Conservation (phyloP, 371 early-diverging fungal species). For the Nematocida ausubeli region DNA sequence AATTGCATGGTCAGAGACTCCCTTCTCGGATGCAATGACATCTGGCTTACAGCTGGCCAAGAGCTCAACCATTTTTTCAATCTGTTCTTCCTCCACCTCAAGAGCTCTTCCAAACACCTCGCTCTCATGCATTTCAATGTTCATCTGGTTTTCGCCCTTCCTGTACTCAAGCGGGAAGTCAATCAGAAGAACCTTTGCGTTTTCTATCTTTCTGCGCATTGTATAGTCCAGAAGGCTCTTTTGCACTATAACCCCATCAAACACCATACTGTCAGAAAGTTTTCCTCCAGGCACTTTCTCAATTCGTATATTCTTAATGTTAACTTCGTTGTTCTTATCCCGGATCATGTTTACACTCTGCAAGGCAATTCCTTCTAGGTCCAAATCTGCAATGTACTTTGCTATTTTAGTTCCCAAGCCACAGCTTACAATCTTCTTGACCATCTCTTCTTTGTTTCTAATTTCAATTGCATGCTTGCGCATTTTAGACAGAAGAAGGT, state of each 20-base stretch:
- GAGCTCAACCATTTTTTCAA: slow-evolving; percentile 86
- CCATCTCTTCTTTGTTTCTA: slow-evolving; percentile 76
- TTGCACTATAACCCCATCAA: slow-evolving; percentile 96
- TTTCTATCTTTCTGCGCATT: slow-evolving; percentile 94
- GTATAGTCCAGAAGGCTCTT: slow-evolving; percentile 98
- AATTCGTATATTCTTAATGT: slow-evolving; percentile 91
- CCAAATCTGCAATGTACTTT: slow-evolving; percentile 86
- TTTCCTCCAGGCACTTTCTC: slow-evolving; percentile 95
- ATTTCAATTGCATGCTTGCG: slow-evolving; percentile 47
- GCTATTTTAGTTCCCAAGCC: slow-evolving; percentile 93
- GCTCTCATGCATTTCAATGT: slow-evolving; percentile 91
- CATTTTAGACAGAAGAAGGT: slow-evolving; percentile 8
- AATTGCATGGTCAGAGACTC: slow-evolving; percentile 71
- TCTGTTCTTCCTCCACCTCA: slow-evolving; percentile 97
- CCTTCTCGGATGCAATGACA: slow-evolving; percentile 97
- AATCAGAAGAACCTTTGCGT: slow-evolving; percentile 89
- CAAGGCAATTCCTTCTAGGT: slow-evolving; percentile 90
- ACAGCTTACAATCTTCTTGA: slow-evolving; percentile 73
- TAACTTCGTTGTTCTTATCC: slow-evolving; percentile 73
- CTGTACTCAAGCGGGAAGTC: slow-evolving; percentile 99
- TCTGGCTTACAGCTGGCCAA: slow-evolving; percentile 92
- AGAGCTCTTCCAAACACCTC: slow-evolving; percentile 88
- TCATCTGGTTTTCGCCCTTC: slow-evolving; percentile 98
- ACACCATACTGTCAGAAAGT: slow-evolving; percentile 85
- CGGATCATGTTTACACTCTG: slow-evolving; percentile 86